Conservation (phyloP, 192 early-diverging fungal species). For the Podila epicladia region DNA sequence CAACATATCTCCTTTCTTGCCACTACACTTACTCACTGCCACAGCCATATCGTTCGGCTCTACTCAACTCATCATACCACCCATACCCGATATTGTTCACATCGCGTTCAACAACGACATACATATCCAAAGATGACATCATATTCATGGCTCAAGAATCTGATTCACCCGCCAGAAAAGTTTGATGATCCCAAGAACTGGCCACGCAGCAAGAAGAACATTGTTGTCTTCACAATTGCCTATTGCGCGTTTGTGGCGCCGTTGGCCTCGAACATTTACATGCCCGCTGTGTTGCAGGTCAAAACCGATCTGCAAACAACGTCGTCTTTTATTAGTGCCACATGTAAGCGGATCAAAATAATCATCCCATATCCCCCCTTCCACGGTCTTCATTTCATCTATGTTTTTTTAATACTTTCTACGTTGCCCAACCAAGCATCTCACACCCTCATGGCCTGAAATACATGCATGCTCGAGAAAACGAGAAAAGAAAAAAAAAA, state of each 20-base stretch:
- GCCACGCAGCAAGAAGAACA: slow-evolving; percentile 42
- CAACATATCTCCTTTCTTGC: background rate
- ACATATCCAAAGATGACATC: background rate
- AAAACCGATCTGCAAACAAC: slow-evolving; percentile 39
- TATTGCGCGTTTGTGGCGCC: slow-evolving; percentile 48
- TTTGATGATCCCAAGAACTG: slow-evolving; percentile 52
- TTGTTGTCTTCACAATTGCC: slow-evolving; percentile 34
- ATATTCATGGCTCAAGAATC: slow-evolving; percentile 11
- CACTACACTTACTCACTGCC: too few species aligned
- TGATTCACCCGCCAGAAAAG: slow-evolving; percentile 8
- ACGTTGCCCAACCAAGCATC: too few species aligned
- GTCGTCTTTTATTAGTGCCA: slow-evolving; percentile 20
- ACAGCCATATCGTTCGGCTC: background rate
- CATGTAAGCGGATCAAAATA: slow-evolving; percentile 18
- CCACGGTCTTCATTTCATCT: background rate
- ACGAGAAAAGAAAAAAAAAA: too few species aligned
- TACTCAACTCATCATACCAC: background rate
- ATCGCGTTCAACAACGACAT: background rate
- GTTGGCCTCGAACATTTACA: slow-evolving; percentile 43
- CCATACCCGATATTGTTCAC: background rate
- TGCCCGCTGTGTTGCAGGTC: slow-evolving; percentile 47
- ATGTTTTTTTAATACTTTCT: background rate
- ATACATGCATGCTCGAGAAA: too few species aligned
- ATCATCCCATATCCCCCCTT: background rate
- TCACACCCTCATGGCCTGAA: too few species aligned